Evolutionary conservation across 495 filamentous ascomycete genomes (phyloP), one percentile per base, ranked within the genome.

Genomic region (Penicillium coprophilum): DNA sequence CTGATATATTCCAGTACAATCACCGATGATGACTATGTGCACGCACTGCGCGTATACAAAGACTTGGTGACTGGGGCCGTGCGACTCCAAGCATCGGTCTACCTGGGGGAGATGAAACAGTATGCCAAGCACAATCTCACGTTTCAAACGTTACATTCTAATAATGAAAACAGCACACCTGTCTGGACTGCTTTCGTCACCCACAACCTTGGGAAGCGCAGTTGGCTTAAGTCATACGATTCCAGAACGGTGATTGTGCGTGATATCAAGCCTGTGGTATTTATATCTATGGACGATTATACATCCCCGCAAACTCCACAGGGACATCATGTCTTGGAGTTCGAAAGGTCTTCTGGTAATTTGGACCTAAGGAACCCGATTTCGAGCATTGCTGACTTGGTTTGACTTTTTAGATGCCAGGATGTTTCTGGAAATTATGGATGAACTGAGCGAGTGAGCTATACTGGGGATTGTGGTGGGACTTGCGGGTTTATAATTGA

Each of bases 101-200:
- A 73, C 50, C 62, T 64, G 34, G 74, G 77, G 6, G 66, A 71
- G 2, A 71, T 73, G 70, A 69, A 72, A 50, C 65, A 67, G 76
- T 79, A 68, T 58, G 58, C 31, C 46, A n/a, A 39, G n/a, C 8
- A 13, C 5, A 13, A 21, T 11, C 10, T n/a, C n/a, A 36, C 44
- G 46, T n/a, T 38, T 6, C 13, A 13, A 12, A 11, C 11, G 13
- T 32, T 39, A 24, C 41, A 24, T 49, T 45, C 21, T 61, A 9
- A 49, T 53, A 31, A 32, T 23, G 30, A 32, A 43, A 19, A 34
- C 55, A 81, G 77, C 20, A 69, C 73, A 2, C 88, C 88, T 0
- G 82, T 90, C 20, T 92, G 88, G 88, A 90, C 86, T 5, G 87
- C 88, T 1, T 92, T 90, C 60, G 83, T 90, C 30, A 89, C 87